phyloP scores from a whole-genome alignment of 2,329 filamentous ascomycete genomes.

The Tolypocladium album region DNA sequence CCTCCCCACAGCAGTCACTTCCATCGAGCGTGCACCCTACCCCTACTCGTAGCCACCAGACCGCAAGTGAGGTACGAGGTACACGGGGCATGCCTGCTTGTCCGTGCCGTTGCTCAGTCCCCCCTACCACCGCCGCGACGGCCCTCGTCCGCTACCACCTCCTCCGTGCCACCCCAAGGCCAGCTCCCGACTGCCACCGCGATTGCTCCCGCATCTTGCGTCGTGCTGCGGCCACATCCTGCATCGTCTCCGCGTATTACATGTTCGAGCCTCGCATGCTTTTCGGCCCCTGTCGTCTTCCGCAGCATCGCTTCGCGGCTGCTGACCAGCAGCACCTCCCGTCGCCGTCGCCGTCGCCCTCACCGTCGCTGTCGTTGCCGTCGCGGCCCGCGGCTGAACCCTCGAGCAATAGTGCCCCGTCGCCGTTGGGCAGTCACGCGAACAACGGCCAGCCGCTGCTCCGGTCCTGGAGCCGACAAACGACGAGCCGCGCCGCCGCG shows the following conservation, averaged over 20 bases:
- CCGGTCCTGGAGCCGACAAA: conserved; percentile 5
- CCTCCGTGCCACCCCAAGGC: not conserved
- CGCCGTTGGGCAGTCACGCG: not conserved
- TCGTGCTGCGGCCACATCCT: not conserved
- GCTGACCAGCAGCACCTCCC: not conserved
- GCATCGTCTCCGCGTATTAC: not conserved
- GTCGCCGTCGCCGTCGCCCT: not conserved
- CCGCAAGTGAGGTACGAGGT: not conserved
- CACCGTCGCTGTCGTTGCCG: not conserved
- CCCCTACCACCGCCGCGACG: not conserved
- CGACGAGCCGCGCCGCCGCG: conserved; percentile 8
- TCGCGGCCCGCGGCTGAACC: conserved; percentile 3
- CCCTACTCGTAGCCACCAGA: not conserved
- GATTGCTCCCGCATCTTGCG: not conserved
- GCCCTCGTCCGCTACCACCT: not conserved
- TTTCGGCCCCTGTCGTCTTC: not conserved
- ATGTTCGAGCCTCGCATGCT: conserved; percentile 1
- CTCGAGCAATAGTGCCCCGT: not conserved
- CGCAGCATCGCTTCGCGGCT: conserved; percentile 1
- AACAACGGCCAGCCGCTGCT: not conserved
- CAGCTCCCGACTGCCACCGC: not conserved
- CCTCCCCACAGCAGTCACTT: not conserved
- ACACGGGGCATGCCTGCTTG: not conserved
- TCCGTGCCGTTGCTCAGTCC: not conserved
- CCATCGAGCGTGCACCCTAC: no score